These are phyloP conservation scores for Linnemannia exigua DNA, from an alignment of 192 early-diverging fungal genomes.

Conservation along the genomic window DNA sequence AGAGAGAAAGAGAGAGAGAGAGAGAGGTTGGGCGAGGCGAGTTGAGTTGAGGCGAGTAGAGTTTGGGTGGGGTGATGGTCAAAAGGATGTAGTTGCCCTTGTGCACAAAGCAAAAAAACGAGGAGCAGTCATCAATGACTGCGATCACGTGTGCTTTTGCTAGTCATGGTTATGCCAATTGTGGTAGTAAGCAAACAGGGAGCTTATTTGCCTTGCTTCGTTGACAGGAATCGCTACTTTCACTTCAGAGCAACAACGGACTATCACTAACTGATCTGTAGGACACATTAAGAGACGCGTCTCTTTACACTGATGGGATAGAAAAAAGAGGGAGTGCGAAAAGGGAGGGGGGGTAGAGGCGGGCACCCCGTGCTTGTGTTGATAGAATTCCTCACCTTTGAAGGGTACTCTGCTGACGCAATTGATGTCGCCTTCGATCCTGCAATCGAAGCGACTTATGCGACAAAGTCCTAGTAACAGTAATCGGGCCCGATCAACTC, in stretches of 20 bases:
- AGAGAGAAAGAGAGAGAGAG: neutral
- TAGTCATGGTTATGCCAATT: too few relatives aligned
- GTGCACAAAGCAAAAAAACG: neutral
- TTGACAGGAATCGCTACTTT: neutral
- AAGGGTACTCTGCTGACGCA: neutral
- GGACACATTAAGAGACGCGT: neutral
- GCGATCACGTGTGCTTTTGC: too few relatives aligned
- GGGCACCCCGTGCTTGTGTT: neutral
- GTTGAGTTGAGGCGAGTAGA: neutral
- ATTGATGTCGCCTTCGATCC: neutral
- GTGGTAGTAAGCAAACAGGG: too few relatives aligned
- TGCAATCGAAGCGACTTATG: too few relatives aligned
- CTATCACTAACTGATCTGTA: neutral
- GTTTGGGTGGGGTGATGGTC: neutral
- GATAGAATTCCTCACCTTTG: neutral
- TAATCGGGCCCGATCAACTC: too few relatives aligned
- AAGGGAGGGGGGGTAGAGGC: neutral
- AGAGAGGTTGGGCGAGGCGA: neutral
- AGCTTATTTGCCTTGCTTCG: too few relatives aligned
- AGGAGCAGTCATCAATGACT: too few relatives aligned
- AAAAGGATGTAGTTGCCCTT: neutral
- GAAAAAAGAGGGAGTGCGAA: neutral
- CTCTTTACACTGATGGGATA: neutral
- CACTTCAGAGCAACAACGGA: neutral
- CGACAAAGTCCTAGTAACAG: too few relatives aligned